Conservation (phyloP, 805 yeast species). For the Lachancea dasiensis region DNA sequence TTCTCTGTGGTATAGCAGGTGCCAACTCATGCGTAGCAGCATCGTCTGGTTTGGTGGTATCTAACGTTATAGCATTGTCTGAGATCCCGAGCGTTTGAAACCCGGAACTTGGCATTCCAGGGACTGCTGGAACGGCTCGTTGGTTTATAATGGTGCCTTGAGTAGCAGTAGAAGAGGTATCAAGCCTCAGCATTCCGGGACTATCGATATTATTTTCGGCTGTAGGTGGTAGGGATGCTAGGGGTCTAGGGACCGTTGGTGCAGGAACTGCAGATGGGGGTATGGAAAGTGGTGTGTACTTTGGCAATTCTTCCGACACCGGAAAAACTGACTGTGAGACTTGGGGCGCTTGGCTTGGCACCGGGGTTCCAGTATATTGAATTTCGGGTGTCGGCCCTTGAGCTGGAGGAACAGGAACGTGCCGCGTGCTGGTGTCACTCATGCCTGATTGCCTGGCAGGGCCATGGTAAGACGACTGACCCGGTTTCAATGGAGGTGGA, state of each 20-base stretch:
- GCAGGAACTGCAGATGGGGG: too few relatives aligned
- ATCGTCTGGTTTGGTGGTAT: background rate
- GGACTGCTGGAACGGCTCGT: background rate
- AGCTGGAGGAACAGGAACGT: conserved; percentile 1
- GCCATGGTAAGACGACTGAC: conserved; percentile 31
- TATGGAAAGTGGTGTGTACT: too few relatives aligned
- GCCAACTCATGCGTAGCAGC: background rate
- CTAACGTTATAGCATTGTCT: background rate
- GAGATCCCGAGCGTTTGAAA: too few relatives aligned
- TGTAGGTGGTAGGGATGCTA: background rate
- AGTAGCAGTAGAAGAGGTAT: conserved; percentile 1
- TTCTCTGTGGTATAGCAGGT: conserved; percentile 6
- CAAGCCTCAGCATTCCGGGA: background rate
- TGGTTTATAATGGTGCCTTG: background rate
- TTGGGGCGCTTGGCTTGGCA: background rate
- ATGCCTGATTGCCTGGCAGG: too few relatives aligned
- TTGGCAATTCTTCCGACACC: too few relatives aligned
- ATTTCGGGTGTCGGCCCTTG: conserved; percentile 7
- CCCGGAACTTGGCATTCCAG: background rate
- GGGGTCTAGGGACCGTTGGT: too few relatives aligned
- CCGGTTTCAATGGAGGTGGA: conserved; percentile 37
- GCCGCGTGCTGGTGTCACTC: too few relatives aligned
- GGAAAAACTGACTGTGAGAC: background rate
- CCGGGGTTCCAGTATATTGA: conserved; percentile 2
- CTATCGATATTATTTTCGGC: background rate